Conservation (phyloP, 2,329 filamentous ascomycete genomes). For the Parastagonospora avenae region DNA sequence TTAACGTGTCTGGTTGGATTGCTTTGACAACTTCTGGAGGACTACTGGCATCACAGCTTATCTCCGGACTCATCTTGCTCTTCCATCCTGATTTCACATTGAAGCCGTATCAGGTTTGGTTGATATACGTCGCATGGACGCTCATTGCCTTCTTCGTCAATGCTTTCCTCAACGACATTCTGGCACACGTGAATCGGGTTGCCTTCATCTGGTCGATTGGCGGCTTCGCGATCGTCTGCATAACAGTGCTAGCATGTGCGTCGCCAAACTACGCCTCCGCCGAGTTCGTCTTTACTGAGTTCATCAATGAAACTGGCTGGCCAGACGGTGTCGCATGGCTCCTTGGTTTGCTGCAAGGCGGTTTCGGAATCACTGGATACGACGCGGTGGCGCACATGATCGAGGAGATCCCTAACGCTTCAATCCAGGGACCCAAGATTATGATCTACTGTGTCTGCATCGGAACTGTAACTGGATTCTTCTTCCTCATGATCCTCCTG, state of each 20-base stretch:
- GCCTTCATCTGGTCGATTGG: conserved; percentile 74
- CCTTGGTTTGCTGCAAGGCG: conserved; percentile 58
- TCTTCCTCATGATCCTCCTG: conserved; percentile 67
- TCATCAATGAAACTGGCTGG: conserved; percentile 73
- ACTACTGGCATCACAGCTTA: conserved; percentile 69
- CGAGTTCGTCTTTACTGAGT: conserved; percentile 68
- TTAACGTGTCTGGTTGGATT: conserved; percentile 74
- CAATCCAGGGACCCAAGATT: conserved; percentile 66
- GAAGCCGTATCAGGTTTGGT: conserved; percentile 72
- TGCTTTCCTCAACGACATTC: conserved; percentile 64
- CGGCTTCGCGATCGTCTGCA: conserved; percentile 72
- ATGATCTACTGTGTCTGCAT: conserved; percentile 70
- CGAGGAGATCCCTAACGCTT: conserved; percentile 64
- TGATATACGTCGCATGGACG: conserved; percentile 72
- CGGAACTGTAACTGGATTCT: conserved; percentile 65
- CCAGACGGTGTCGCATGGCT: conserved; percentile 67
- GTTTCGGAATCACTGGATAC: conserved; percentile 60
- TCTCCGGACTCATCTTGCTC: conserved; percentile 68
- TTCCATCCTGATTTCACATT: conserved; percentile 63
- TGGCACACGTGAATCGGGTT: conserved; percentile 70
- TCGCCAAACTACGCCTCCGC: conserved; percentile 69
- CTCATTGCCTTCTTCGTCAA: conserved; percentile 67
- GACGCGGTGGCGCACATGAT: conserved; percentile 62
- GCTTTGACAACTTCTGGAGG: conserved; percentile 69
- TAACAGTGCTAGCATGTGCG: conserved; percentile 69